Conservation (phyloP, 176 grass and related monocot species). For the maize (Zea mays) region DNA sequence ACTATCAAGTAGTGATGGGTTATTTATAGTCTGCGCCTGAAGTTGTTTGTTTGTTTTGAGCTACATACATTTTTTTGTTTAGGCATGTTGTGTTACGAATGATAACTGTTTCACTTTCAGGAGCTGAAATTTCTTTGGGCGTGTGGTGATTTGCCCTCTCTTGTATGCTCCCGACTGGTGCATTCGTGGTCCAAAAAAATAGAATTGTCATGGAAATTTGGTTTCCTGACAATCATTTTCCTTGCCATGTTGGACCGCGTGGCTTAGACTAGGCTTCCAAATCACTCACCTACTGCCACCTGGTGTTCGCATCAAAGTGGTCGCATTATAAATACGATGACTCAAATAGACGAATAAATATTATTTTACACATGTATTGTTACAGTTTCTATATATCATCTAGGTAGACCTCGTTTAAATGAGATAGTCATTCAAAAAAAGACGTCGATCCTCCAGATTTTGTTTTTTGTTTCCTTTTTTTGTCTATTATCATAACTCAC, state of each 20-base stretch:
- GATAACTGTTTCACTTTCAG: not conserved
- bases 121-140: not conserved
- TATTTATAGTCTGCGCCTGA: not conserved
- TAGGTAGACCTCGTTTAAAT: too few relatives aligned
- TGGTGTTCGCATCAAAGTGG: not conserved
- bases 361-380: too few relatives aligned
- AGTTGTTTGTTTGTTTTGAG: not conserved
- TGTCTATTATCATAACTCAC: too few relatives aligned
- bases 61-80: constrained; percentile 7
- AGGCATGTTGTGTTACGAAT: not conserved
- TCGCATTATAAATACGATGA: too few relatives aligned
- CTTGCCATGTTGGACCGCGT: not conserved
- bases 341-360: too few relatives aligned
- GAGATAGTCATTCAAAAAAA: too few relatives aligned
- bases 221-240: not conserved
- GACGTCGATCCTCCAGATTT: too few relatives aligned
- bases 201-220: not conserved
- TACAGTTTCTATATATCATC: too few relatives aligned
- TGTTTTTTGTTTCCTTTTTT: too few relatives aligned
- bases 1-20: not conserved
- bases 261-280: not conserved
- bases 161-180: not conserved
- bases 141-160: not conserved
- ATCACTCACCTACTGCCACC: not conserved
- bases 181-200: not conserved